phyloP scores from a whole-genome alignment of 2,329 filamentous ascomycete genomes.

The Chrysoporthe cubensis region DNA sequence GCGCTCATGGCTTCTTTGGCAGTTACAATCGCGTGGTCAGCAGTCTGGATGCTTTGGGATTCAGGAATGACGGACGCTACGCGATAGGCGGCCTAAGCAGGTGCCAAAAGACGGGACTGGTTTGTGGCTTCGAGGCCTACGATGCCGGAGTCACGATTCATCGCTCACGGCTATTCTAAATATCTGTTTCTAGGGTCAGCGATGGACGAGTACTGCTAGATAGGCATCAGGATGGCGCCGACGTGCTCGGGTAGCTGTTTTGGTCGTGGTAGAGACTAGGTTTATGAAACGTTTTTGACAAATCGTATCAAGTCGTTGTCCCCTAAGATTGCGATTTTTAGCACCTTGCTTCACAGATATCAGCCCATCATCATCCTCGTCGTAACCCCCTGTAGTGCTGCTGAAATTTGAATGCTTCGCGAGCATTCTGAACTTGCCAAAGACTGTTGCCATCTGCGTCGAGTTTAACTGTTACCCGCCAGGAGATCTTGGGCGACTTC shows the following conservation, averaged over 20 bases:
- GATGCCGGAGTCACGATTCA: background rate
- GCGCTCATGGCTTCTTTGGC: conserved; percentile 60
- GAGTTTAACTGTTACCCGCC: too few species aligned
- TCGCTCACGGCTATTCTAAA: background rate
- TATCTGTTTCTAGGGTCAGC: background rate
- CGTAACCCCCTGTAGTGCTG: background rate
- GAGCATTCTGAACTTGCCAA: too few species aligned
- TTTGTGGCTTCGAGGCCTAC: conserved; percentile 38
- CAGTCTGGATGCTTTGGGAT: conserved; percentile 42
- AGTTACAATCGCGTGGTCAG: conserved; percentile 49
- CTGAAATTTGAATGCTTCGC: too few species aligned
- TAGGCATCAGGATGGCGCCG: too few species aligned
- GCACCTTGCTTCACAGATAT: background rate
- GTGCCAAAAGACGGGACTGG: conserved; percentile 43
- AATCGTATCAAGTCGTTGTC: background rate
- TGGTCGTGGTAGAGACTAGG: background rate
- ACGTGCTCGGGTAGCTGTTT: too few species aligned
- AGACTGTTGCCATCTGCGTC: too few species aligned
- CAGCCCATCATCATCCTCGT: background rate
- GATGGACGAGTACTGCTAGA: too few species aligned
- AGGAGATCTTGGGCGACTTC: too few species aligned
- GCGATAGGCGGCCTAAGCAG: conserved; percentile 49
- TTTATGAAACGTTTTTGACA: background rate
- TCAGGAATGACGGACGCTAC: conserved; percentile 45
- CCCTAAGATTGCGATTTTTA: background rate